Conservation (phyloP, 2,329 filamentous ascomycete species). For the Venturia carpophila region DNA sequence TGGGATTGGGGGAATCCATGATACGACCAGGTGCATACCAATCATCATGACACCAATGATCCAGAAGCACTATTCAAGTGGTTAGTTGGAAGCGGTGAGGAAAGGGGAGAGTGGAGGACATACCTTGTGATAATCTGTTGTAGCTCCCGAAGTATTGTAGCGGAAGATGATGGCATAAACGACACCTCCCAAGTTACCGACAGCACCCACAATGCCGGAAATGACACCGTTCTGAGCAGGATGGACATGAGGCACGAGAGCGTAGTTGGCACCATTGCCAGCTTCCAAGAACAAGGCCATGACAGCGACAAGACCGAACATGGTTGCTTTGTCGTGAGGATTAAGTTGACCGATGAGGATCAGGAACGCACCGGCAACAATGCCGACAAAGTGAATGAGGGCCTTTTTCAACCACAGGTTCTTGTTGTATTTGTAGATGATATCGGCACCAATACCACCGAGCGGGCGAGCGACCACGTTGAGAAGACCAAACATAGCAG, state of each 20-base stretch:
- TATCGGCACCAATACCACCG: conserved; percentile 54
- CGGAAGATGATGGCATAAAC: conserved; percentile 78
- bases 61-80: conserved; percentile 46
- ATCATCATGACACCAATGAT: conserved; percentile 73
- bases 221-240: conserved; percentile 67
- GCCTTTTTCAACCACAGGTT: conserved; percentile 58
- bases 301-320: conserved; percentile 70
- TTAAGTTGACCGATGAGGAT: conserved; percentile 58
- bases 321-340: conserved; percentile 52
- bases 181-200: conserved; percentile 57
- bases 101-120: conserved; percentile 50
- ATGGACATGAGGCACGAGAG: conserved; percentile 79
- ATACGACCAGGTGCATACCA: conserved; percentile 57
- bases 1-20: conserved; percentile 54
- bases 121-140: conserved; percentile 41
- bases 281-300: conserved; percentile 79
- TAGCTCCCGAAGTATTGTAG: conserved; percentile 60
- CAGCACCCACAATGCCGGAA: conserved; percentile 68
- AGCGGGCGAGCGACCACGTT: conserved; percentile 61
- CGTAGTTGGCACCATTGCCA: conserved; percentile 79
- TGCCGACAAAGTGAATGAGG: conserved; percentile 48
- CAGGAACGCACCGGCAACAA: conserved; percentile 52
- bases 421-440: conserved; percentile 45
- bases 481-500: conserved; percentile 67
- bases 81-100: conserved; percentile 34